These are phyloP conservation scores for Psidium guajava DNA, from an alignment of 345 rosid species.

Conservation along the genomic window DNA sequence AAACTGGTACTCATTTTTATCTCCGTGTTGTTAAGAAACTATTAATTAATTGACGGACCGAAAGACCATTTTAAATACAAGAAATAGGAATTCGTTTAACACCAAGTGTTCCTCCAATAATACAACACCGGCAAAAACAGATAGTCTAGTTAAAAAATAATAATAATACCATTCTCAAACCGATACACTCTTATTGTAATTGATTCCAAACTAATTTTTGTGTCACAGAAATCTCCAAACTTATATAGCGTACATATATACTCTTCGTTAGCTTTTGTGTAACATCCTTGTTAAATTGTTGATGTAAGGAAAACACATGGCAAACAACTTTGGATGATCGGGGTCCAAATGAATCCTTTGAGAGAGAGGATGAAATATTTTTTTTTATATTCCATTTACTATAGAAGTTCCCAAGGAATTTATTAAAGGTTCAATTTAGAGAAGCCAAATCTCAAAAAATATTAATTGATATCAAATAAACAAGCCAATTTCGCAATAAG, in stretches of 20 bases:
- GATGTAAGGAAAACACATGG: background rate
- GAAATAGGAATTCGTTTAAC: background rate
- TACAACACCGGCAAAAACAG: background rate
- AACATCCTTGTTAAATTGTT: background rate
- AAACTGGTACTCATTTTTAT: background rate
- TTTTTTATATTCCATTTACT: too few relatives aligned
- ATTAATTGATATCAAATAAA: background rate
- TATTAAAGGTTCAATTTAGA: background rate
- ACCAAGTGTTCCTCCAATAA: background rate
- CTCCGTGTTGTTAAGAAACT: background rate
- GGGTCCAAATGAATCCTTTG: background rate
- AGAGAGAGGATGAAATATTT: too few relatives aligned
- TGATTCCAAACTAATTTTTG: background rate
- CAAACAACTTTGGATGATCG: background rate
- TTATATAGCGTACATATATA: background rate
- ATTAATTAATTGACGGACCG: background rate
- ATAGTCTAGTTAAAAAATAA: background rate
- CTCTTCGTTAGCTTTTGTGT: background rate
- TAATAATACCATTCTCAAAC: background rate
- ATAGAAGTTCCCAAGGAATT: too few relatives aligned
- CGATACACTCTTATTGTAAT: background rate
- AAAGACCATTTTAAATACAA: background rate
- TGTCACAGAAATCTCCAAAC: background rate
- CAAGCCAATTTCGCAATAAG: background rate
- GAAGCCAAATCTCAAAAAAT: background rate